Evolutionary conservation across 163 green algal genomes (phyloP).

Genomic region (Prototheca stagnorum): DNA sequence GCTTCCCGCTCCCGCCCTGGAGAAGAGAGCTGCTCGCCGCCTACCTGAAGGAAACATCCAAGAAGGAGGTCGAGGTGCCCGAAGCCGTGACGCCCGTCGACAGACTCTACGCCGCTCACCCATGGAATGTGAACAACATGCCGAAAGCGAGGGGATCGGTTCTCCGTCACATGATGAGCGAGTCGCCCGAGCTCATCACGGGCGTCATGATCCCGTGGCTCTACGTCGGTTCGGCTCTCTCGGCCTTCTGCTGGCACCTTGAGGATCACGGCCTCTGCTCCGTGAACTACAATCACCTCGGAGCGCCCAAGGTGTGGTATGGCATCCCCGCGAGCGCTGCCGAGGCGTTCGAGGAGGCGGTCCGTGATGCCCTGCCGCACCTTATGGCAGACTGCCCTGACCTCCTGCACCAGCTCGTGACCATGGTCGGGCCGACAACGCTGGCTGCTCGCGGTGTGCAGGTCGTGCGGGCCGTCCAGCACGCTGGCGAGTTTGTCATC

Average conservation of each 20-base stretch:
- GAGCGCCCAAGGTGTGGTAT: conserved; percentile 77
- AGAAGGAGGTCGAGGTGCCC: conserved; percentile 17
- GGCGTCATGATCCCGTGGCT: conserved; percentile 76
- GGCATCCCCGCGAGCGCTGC: conserved; percentile 47
- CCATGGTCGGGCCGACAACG: conserved; percentile 57
- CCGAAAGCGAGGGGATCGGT: conserved; percentile 37
- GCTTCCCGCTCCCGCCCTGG: conserved; percentile 50
- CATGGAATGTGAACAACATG: conserved; percentile 94
- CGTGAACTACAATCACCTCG: conserved; percentile 71
- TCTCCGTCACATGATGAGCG: conserved; percentile 37
- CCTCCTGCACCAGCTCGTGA: conserved; percentile 68
- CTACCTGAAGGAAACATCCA: not conserved
- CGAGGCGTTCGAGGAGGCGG: conserved; percentile 49
- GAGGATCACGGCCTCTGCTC: conserved; percentile 66
- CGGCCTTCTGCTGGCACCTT: conserved; percentile 60
- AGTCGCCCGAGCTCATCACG: conserved; percentile 48
- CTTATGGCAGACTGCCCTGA: conserved; percentile 40
- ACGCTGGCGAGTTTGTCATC: conserved; percentile 52
- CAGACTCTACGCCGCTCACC: conserved; percentile 49
- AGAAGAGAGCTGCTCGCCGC: conserved; percentile 25
- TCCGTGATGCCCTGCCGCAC: conserved; percentile 66
- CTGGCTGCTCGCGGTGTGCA: conserved; percentile 54
- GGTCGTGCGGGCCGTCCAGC: conserved; percentile 53
- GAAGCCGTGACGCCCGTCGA: too few relatives aligned
- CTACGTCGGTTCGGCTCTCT: conserved; percentile 42